phyloP scores from a whole-genome alignment of 208 protist species.

The Acanthamoeba castellanii region DNA sequence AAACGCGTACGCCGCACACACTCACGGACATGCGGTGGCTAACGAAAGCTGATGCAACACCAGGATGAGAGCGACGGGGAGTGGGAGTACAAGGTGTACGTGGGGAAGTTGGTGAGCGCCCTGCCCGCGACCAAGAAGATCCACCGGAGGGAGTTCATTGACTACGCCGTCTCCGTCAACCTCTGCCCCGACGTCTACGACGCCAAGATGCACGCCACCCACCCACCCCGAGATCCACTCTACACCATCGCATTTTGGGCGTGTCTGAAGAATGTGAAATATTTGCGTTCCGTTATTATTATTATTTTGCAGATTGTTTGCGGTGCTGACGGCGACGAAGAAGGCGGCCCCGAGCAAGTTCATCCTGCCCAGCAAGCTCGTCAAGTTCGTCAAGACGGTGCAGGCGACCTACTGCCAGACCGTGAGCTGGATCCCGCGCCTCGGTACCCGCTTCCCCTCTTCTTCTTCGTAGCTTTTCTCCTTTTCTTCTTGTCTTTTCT shows the following conservation, averaged over 20 bases:
- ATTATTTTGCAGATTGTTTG: conserved; percentile 22
- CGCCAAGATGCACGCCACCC: not conserved
- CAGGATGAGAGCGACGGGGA: conserved; percentile 31
- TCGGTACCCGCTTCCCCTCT: not conserved
- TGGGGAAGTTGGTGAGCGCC: not conserved
- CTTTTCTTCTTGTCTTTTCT: too few species aligned
- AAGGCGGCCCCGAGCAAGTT: conserved; percentile 13
- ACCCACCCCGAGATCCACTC: not conserved
- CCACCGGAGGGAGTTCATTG: conserved; percentile 4
- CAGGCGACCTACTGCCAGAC: conserved; percentile 56
- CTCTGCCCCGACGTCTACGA: conserved; percentile 17
- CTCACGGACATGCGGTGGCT: too few species aligned
- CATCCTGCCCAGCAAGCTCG: conserved; percentile 29
- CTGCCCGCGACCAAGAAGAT: conserved; percentile 8
- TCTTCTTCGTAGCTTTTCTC: too few species aligned
- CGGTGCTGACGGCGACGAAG: not conserved
- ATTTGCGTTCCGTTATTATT: too few species aligned
- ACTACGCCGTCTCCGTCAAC: conserved; percentile 8
- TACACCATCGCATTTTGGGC: too few species aligned
- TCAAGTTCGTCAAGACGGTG: conserved; percentile 33
- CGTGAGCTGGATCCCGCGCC: not conserved
- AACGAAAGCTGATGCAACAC: not conserved
- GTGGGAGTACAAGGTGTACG: conserved; percentile 7
- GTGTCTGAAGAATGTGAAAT: too few species aligned
- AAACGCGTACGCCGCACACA: not conserved